Conservation (phyloP, 208 protist species). For the Crithidia brevicula region DNA sequence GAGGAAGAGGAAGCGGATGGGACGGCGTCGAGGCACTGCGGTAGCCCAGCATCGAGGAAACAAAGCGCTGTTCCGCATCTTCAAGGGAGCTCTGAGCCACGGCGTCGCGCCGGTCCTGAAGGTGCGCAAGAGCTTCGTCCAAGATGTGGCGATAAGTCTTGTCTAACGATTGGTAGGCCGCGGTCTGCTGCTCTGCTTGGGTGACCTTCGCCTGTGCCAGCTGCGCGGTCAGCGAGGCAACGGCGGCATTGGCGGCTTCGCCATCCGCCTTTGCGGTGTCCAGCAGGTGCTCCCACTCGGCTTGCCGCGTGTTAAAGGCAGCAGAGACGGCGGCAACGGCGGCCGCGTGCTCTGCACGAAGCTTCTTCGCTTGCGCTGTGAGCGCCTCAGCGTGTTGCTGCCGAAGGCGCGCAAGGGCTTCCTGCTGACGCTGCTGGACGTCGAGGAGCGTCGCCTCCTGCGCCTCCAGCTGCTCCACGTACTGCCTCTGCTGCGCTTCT, state of each 20-base stretch:
- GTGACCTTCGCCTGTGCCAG: slow-evolving; percentile 25
- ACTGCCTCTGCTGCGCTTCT: slow-evolving; percentile 7
- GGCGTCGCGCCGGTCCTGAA: slow-evolving; percentile 48
- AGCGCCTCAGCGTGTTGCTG: slow-evolving; percentile 24
- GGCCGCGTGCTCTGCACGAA: slow-evolving; percentile 13
- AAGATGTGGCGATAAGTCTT: slow-evolving; percentile 18
- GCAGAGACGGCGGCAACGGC: background rate
- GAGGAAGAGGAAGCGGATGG: background rate
- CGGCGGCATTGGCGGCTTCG: slow-evolving; percentile 3
- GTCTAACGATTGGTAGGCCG: slow-evolving; percentile 18
- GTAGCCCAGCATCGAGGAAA: background rate
- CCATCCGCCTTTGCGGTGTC: slow-evolving; percentile 7
- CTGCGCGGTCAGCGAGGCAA: slow-evolving; percentile 1
- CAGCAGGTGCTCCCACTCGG: slow-evolving; percentile 6
- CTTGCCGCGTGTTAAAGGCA: slow-evolving; percentile 24
- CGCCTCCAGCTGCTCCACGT: slow-evolving; percentile 6
- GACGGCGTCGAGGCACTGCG: background rate
- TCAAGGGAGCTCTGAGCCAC: slow-evolving; percentile 46
- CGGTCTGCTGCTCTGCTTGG: slow-evolving; percentile 16
- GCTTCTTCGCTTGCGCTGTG: slow-evolving; percentile 13
- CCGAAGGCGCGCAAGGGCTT: slow-evolving; percentile 27
- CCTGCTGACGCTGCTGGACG: slow-evolving; percentile 21
- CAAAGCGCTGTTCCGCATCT: slow-evolving; percentile 56
- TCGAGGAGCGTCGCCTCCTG: slow-evolving; percentile 18
- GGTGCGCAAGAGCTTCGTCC: slow-evolving; percentile 1